A percentile compares a stretch with the other conserved stretches of the same genome.
Conservation (phyloP, 345 rosid genomes). For the Boechera divaricarpa region DNA sequence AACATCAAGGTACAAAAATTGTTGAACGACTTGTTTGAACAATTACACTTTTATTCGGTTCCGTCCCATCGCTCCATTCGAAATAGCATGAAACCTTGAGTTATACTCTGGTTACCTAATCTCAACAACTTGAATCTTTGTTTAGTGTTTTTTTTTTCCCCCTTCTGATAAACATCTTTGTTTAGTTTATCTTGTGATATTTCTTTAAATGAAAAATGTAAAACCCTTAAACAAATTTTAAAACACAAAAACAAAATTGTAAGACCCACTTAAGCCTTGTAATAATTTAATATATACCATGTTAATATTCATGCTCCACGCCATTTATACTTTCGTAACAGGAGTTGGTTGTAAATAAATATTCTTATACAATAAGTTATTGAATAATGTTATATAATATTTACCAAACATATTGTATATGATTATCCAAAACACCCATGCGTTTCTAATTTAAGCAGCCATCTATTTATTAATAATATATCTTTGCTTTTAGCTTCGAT, state of each 20-base stretch:
- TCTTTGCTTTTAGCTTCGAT: slow-evolving; percentile 27
- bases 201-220: neutral
- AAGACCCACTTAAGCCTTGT: slow-evolving; percentile 1
- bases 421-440: slow-evolving; percentile 35
- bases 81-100: neutral
- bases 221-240: neutral
- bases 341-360: slow-evolving; percentile 17
- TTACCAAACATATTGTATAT: slow-evolving; percentile 5
- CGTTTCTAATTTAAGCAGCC: slow-evolving; percentile 33
- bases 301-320: slow-evolving; percentile 17
- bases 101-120: neutral
- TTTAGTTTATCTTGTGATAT: neutral
- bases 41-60: neutral
- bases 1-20: neutral
- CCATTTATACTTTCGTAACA: neutral
- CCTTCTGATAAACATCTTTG: neutral
- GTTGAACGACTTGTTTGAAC: neutral
- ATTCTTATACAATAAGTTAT: neutral
- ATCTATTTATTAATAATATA: slow-evolving; percentile 19
- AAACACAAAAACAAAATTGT: neutral
- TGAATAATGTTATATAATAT: neutral
- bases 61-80: neutral
- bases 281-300: neutral
- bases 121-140: neutral
- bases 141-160: neutral